phyloP scores from a whole-genome alignment of 805 yeast species.

The Starmerella vitae region DNA sequence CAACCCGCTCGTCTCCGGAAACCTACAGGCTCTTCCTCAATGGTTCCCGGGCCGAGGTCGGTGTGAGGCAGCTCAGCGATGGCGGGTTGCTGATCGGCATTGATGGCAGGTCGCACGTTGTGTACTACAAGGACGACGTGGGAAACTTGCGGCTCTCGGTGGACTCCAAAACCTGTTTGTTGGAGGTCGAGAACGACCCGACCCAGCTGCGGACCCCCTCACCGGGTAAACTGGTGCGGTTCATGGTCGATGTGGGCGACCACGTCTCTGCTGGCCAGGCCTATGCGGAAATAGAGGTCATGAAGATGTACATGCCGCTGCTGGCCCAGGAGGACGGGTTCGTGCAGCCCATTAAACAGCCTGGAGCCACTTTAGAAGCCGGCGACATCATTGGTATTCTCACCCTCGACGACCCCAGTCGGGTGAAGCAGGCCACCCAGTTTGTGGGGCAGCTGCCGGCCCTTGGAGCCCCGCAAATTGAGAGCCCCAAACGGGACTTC shows the following conservation, averaged over 20 bases:
- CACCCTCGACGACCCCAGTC: slow-evolving; percentile 90
- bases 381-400: slow-evolving; percentile 95
- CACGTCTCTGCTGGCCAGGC: slow-evolving; percentile 85
- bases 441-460: slow-evolving; percentile 89
- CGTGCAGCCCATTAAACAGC: slow-evolving; percentile 87
- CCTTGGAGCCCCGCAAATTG: slow-evolving; percentile 66
- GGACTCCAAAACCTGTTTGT: slow-evolving; percentile 84
- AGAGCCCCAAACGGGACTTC: slow-evolving; percentile 76
- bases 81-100: slow-evolving; percentile 83
- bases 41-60: slow-evolving; percentile 80
- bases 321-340: slow-evolving; percentile 87
- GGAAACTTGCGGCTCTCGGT: slow-evolving; percentile 89
- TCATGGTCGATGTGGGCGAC: slow-evolving; percentile 88
- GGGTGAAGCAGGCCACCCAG: slow-evolving; percentile 92
- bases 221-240: slow-evolving; percentile 93
- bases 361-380: slow-evolving; percentile 92
- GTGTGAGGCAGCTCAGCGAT: slow-evolving; percentile 79
- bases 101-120: slow-evolving; percentile 87
- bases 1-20: slow-evolving; percentile 80
- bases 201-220: slow-evolving; percentile 97
- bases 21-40: slow-evolving; percentile 80
- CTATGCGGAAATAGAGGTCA: slow-evolving; percentile 96
- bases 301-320: slow-evolving; percentile 99
- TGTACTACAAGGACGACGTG: slow-evolving; percentile 97
- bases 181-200: slow-evolving; percentile 95